Base-by-base conservation (phyloP, 257 asterid genomes). In the Marsdenia floribunda region DNA sequence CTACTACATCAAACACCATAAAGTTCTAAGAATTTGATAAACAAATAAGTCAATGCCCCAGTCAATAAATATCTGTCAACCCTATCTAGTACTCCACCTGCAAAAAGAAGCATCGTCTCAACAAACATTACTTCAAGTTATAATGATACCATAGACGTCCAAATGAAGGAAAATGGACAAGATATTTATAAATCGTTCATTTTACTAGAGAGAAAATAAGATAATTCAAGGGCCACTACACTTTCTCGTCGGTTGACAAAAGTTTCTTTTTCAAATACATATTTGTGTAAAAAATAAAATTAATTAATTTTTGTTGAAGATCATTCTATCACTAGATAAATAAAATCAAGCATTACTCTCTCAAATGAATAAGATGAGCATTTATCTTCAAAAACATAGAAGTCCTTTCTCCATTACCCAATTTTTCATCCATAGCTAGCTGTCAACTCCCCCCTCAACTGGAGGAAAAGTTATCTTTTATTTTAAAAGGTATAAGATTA, bases 21-120 rank as follows among this genome's bases (percentile, higher is more conserved):
- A 77, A 89, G 90, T 53, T 93, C 92, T n/a, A 92, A 85, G 69
- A 88, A 83, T 85, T 89, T 92, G 69, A 95, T 96, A 70, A 95
- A 95, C 37, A 98, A 89, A 86, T 92, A 87, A 67, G 96, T 90
- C 79, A 92, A 79, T 64, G 98, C 98, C 46, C 98, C 99, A 0
- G 98, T 90, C 74, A 92, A 95, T 52, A 90, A 86, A 84, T 92
- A 95, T 90, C 99, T 95, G 85, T 95, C 99, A 38, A 83, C 88
- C 75, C 99, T 85, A 78, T 92, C 99, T 52, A 95, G 90, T 81
- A 95, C 80, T 75, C 99, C 99, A 79, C 98, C 98, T 95, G 91
- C 82, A 73, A 54, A 65, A 26, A 57, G n/a, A 73, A 47, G 16
- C 10, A 69, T 53, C 19, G n/a, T 49, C 52, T 72, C 50, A 19